Evolutionary conservation across 2,329 filamentous ascomycete genomes (phyloP).

Genomic region (Elsinoe arachidis): DNA sequence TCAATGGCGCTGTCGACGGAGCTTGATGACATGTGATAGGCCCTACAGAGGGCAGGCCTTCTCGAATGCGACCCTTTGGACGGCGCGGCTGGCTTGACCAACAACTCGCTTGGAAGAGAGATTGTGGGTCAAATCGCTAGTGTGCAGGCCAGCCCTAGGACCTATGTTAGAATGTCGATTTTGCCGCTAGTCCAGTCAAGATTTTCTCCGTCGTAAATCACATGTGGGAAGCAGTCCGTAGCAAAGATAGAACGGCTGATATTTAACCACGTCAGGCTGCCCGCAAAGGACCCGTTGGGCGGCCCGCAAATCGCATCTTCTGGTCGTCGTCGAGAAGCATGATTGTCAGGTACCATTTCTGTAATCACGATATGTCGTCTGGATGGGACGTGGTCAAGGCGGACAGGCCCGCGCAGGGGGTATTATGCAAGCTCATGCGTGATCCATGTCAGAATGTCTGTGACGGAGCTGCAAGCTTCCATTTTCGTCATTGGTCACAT

Average conservation of each 20-base stretch:
- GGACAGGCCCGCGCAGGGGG: neutral
- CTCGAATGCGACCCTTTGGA: neutral
- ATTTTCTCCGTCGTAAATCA: neutral
- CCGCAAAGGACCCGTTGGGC: neutral
- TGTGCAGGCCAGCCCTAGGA: neutral
- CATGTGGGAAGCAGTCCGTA: neutral
- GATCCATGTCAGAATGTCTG: neutral
- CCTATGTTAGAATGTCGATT: neutral
- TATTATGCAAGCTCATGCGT: neutral
- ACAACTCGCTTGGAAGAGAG: neutral
- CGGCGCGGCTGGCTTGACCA: neutral
- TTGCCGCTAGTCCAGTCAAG: neutral
- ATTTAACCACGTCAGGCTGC: neutral
- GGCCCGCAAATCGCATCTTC: neutral
- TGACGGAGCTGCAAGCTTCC: neutral
- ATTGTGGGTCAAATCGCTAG: constrained; percentile 1
- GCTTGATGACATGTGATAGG: neutral
- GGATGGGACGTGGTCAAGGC: neutral
- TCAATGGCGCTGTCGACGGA: neutral
- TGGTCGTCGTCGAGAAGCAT: neutral
- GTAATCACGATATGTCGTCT: neutral
- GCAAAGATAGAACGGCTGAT: neutral
- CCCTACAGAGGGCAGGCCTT: neutral
- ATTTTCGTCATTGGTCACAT: constrained; percentile 9
- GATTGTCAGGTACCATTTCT: neutral